phyloP scores from a whole-genome alignment of 2,329 filamentous ascomycete genomes.

The Exophiala xenobiotica region DNA sequence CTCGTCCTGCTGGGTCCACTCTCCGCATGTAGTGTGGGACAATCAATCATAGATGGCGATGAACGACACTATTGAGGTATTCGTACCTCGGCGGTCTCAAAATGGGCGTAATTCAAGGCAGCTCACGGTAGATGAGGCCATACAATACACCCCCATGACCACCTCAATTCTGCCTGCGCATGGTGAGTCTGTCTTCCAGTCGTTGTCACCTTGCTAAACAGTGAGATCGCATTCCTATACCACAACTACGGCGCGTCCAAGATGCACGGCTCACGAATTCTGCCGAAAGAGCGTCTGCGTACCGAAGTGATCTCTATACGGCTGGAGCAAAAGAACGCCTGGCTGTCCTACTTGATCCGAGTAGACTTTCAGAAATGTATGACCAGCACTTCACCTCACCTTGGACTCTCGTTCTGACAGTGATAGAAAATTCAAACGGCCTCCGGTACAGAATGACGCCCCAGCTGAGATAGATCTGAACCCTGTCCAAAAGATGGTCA shows the following conservation, averaged over 20 bases:
- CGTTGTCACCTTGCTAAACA: not conserved
- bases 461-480: conserved; percentile 15
- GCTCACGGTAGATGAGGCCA: conserved; percentile 47
- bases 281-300: conserved; percentile 19
- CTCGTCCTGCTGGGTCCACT: not conserved
- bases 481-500: conserved; percentile 22
- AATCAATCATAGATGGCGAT: conserved; percentile 7
- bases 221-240: conserved; percentile 28
- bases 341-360: conserved; percentile 19
- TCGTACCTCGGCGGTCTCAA: conserved; percentile 33
- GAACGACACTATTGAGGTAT: conserved; percentile 39
- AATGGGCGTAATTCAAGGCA: conserved; percentile 30
- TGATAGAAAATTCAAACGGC: conserved; percentile 21
- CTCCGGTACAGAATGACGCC: conserved; percentile 13
- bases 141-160: conserved; percentile 52
- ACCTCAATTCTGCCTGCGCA: conserved; percentile 44
- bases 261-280: conserved; percentile 18
- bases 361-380: conserved; percentile 22
- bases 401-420: not conserved
- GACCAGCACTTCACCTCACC: not conserved
- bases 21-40: not conserved
- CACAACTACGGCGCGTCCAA: conserved; percentile 16
- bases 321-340: conserved; percentile 17
- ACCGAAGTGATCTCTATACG: conserved; percentile 18
- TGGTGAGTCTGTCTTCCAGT: conserved; percentile 35